These are phyloP conservation scores for Pseudopediastrum boryanum DNA, from an alignment of 139 green algal species.

Conservation along the genomic window DNA sequence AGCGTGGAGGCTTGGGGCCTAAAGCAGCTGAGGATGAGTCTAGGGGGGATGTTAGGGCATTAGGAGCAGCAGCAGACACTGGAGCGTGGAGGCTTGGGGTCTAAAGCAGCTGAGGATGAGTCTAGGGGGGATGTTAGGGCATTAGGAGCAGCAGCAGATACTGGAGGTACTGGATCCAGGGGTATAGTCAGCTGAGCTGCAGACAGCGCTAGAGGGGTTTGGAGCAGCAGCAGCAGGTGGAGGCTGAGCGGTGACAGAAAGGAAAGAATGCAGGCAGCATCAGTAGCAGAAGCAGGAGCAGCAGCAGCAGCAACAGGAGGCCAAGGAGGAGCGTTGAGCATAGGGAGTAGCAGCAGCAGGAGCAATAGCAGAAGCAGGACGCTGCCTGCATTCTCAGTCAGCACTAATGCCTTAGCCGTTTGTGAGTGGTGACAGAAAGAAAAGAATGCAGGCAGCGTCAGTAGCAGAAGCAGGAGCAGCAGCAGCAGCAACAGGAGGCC, in stretches of 20 bases:
- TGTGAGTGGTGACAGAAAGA: too few species aligned
- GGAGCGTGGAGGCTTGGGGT: too few species aligned
- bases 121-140: too few species aligned
- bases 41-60: too few species aligned
- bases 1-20: too few species aligned
- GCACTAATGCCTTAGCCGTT: too few species aligned
- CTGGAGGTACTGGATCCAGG: too few species aligned
- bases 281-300: background rate
- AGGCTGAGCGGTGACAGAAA: constrained; percentile 17
- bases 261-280: background rate
- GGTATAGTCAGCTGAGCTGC: background rate
- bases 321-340: background rate
- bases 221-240: constrained; percentile 31
- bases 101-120: too few species aligned
- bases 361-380: background rate
- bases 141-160: too few species aligned
- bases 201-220: background rate
- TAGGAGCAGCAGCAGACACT: too few species aligned
- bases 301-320: background rate
- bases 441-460: background rate
- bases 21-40: too few species aligned
- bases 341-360: constrained; percentile 4
- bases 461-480: constrained; percentile 2
- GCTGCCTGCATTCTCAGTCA: too few species aligned
- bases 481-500: background rate